Evolutionary conservation across 805 yeast genomes (phyloP), one percentile per base, ranked within the genome.

Genomic region (Yamadazyma kitorensis): DNA sequence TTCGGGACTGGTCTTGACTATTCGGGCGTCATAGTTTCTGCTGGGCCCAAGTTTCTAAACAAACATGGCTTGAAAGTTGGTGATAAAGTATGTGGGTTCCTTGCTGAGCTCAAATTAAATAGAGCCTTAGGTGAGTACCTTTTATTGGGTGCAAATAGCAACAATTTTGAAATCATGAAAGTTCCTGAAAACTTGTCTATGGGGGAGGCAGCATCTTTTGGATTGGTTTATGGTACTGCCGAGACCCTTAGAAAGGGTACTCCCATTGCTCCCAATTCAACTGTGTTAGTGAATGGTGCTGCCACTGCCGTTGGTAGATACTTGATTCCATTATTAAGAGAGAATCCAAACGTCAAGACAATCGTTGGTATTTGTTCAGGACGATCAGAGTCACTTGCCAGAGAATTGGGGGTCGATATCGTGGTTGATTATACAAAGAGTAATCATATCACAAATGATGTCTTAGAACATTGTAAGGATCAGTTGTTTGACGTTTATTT

Each of bases 251-350:
- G 72, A 19, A 50, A 52, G 6, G 33, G 48, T 17, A 51, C 52
- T 3, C 63, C 57, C 21, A 57, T 74, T 14, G 63, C 60, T 5
- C 29, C 29, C 24, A 62, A 64, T 8, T 62, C 76, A 4, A 72
- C 68, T 38, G 74, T 82, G 4, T 63, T 84, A 30, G 69, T 86
- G 14, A 61, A 83, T 29, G 95, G 95, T 24, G 91, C 83, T 17
- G 80, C 84, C 6, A 78, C 94, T 1, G 59, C 80, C 10, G 88
- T 82, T 11, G 88, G 89, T 15, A 52, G 68, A 18, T 68, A 64
- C 39, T 64, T 71, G 4, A 61, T 76, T 22, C 85, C 80, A 53
- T 53, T 83, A 25, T 76, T 81, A 7, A 80, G 74, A 52, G 34
- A 37, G 4, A 9, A 36, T 10, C 43, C 47, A 28, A 57, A 66